Evolutionary conservation across 192 early-diverging fungal species (phyloP).

Genomic region (Coemansia reversa): DNA sequence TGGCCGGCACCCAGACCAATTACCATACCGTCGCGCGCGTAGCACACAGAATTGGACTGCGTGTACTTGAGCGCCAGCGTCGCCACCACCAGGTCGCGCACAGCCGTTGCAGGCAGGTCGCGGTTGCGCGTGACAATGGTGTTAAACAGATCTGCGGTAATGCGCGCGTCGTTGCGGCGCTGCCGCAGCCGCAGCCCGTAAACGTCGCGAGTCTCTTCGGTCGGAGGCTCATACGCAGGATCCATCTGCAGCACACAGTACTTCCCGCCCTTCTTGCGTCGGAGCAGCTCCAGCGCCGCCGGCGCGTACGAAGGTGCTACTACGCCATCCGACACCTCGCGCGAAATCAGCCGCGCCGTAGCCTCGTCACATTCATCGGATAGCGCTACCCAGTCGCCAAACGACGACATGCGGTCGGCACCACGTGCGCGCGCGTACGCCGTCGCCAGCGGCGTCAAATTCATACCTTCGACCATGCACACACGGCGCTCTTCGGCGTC

Average conservation of each 20-base stretch:
- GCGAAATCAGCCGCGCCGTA: constrained; percentile 93
- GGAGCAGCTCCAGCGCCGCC: constrained; percentile 86
- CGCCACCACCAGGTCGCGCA: constrained; percentile 90
- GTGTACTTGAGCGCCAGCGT: constrained; percentile 99
- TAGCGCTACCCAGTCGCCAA: constrained; percentile 98
- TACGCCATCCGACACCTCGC: constrained; percentile 96
- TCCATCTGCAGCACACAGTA: constrained; percentile 96
- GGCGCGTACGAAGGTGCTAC: constrained; percentile 89
- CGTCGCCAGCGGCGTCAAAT: constrained; percentile 79
- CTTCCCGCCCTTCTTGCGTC: constrained; percentile 96
- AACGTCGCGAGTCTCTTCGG: constrained; percentile 88
- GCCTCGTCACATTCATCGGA: constrained; percentile 84
- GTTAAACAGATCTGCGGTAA: constrained; percentile 72
- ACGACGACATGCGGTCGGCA: constrained; percentile 98
- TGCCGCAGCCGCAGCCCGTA: constrained; percentile 92
- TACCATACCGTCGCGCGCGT: constrained; percentile 96
- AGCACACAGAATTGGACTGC: constrained; percentile 98
- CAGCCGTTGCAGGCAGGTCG: constrained; percentile 64
- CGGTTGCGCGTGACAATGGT: constrained; percentile 86
- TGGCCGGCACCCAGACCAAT: constrained; percentile 97
- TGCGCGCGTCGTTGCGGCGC: constrained; percentile 84
- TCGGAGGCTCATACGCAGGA: constrained; percentile 80
- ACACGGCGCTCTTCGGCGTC: constrained; percentile 80
- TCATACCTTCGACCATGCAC: constrained; percentile 89
- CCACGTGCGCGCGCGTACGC: constrained; percentile 98